Conservation (phyloP, 164 flowering plant species). For the Annona cherimola region DNA sequence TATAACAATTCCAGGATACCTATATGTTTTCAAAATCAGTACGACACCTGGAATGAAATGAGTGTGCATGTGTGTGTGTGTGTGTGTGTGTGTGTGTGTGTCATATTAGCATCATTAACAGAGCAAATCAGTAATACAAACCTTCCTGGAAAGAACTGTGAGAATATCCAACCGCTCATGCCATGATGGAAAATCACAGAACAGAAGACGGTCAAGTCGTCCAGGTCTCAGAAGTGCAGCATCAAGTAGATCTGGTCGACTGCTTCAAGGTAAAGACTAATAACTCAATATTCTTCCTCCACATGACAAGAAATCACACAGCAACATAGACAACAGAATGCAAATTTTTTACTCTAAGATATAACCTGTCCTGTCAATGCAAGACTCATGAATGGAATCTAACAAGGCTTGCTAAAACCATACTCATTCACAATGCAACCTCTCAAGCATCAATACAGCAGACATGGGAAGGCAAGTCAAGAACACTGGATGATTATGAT, state of each 20-base stretch:
- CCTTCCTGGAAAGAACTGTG: constrained; percentile 80
- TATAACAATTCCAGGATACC: too few relatives aligned
- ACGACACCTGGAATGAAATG: too few relatives aligned
- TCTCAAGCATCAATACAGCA: neutral
- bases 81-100: too few relatives aligned
- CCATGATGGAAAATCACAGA: constrained; percentile 87
- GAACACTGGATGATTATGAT: too few relatives aligned
- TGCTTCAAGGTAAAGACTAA: constrained; percentile 22
- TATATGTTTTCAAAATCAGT: too few relatives aligned
- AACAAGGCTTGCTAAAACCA: neutral
- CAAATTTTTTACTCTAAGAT: too few relatives aligned
- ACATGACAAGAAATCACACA: neutral
- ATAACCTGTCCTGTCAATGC: neutral
- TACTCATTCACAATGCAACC: neutral
- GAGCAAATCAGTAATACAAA: constrained; percentile 12
- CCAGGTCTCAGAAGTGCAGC: constrained; percentile 97
- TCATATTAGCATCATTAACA: neutral
- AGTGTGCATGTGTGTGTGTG: too few relatives aligned
- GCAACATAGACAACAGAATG: neutral
- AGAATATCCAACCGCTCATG: constrained; percentile 80
- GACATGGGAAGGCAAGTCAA: too few relatives aligned
- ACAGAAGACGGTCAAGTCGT: constrained; percentile 88
- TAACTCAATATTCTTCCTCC: neutral
- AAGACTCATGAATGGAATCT: neutral
- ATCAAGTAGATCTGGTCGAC: constrained; percentile 97